phyloP scores from a whole-genome alignment of 2,329 filamentous ascomycete species.

The Sordariomycetes sp. region DNA sequence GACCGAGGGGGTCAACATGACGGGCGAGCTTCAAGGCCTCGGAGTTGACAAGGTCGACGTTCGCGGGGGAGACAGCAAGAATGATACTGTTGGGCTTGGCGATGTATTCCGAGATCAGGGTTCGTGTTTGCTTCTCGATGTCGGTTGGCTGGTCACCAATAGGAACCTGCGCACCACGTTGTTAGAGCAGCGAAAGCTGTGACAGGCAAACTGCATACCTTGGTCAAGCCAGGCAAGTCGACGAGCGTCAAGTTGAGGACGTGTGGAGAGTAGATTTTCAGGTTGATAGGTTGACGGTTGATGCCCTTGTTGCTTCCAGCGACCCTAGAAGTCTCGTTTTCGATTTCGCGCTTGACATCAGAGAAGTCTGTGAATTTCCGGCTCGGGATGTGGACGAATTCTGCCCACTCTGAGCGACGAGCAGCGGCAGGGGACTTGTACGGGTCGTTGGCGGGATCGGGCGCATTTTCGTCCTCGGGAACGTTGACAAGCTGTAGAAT shows the following conservation, averaged over 20 bases:
- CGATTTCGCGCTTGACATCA: constrained; percentile 92
- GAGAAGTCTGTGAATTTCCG: constrained; percentile 84
- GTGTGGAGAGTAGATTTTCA: constrained; percentile 96
- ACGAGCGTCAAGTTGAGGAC: constrained; percentile 94
- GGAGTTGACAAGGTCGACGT: constrained; percentile 97
- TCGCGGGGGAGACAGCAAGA: constrained; percentile 90
- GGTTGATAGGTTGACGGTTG: constrained; percentile 92
- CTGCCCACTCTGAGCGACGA: constrained; percentile 68
- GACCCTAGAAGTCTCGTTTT: constrained; percentile 90
- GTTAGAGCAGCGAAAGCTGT: not conserved
- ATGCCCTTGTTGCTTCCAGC: constrained; percentile 95
- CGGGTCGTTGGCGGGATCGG: constrained; percentile 57
- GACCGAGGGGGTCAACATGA: constrained; percentile 90
- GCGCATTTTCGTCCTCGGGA: constrained; percentile 60
- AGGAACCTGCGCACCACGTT: constrained; percentile 63
- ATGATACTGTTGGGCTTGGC: constrained; percentile 98
- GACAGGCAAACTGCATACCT: constrained; percentile 40
- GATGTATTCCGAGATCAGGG: constrained; percentile 95
- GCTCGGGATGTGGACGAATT: constrained; percentile 92
- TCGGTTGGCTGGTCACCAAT: constrained; percentile 96
- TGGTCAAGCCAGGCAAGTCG: constrained; percentile 90
- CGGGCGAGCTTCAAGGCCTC: constrained; percentile 93
- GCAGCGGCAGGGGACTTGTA: constrained; percentile 70
- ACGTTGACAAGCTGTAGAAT: constrained; percentile 99
- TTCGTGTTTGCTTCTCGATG: constrained; percentile 97